Evolutionary conservation across 805 yeast species (phyloP), one percentile per base, ranked within the genome.

Genomic region (Metschnikowia similis): DNA sequence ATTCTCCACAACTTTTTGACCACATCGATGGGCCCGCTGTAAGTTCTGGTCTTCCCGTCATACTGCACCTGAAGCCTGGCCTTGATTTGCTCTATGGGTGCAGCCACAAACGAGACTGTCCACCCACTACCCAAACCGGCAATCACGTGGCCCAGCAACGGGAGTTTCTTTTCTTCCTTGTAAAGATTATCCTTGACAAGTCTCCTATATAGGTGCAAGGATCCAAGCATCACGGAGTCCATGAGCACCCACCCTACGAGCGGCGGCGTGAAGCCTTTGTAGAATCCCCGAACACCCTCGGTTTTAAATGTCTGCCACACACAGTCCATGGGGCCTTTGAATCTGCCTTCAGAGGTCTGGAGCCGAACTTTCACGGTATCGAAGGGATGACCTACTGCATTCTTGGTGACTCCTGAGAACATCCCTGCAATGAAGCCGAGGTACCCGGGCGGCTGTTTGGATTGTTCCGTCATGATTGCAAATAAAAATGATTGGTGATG

Each of bases 91-190:
- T 90, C 97, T 7, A 90, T 85, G 2, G 97, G 97, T 0, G 96
- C 96, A 4, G 97, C 97, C n/a, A 90, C 91, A 70, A 90, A 86
- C 42, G 92, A 84, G 11, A 90, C 97, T 0, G 97, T 90, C 85
- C 85, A 81, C 2, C 97, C 97, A 8, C 94, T 83, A n/a, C 96
- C 95, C 30, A 81, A 63, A 0, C 84, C 85, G 1, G 96, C 92
- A 21, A 85, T 66, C 30, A 86, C 74, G 61, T 86, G 89, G 0
- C 96, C 96, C 13, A 76, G 52, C 13, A 89, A 65, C 1, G 96
- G 96, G 53, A 90, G 69, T 60, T 80, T 82, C 27, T 75, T 68
- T 48, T 81, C 76, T n/a, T 83, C 75, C 0, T 77, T 72, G 58
- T 83, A 90, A 13, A 87, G 66, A 55, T 79, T 74, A 17, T 83